Base-by-base conservation (phyloP, 2,329 filamentous ascomycete genomes). In the Lasiodiplodia hormozganensis region DNA sequence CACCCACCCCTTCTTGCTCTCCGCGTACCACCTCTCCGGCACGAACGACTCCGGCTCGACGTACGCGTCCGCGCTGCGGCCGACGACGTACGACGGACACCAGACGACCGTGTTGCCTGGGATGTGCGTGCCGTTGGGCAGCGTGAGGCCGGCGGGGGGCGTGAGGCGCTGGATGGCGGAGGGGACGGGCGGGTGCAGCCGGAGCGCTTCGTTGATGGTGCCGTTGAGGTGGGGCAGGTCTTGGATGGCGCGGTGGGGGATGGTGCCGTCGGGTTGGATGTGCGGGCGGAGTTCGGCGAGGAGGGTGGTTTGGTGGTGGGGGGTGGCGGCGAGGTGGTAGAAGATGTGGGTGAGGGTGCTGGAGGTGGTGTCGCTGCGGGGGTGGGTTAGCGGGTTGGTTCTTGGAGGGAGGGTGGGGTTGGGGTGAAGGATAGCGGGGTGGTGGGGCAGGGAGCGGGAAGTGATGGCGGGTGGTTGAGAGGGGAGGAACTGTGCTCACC, bases 141-240 rank as follows among this genome's bases (percentile, higher is more conserved):
- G 43, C 0, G 43, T 21, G 18, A 47, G 43, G 18, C 43, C 43
- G 43, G 18, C 0, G 38, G 3, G 73, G 21, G 77, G 65, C 1
- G 81, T 82, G 6, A 77, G 52, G 1, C 82, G 74, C 28, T 74
- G 74, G n/a, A 81, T 53, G 1, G 76, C 79, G 7, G 74, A 75
- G 0, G 80, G 79, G 1, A 82, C 77, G 0, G 81, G 74, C 2
- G 82, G 81, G 65, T 82, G 75, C 2, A 84, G 73, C 14, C 82
- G 77, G 1, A 83, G 72, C 0, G 80, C 74, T 69, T 84, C 82
- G 67, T 82, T 78, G 73, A 83, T 82, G 23, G 77, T 72, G 21
- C 75, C 80, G 65, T 82, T 80, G 12, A 83, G 75, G 51, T 78
- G 74, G 0, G 73, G 54, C 14, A 80, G 69, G 1, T 72, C 70